Evolutionary conservation across 805 yeast genomes (phyloP).

Genomic region (Saccharomyces eubayanus): DNA sequence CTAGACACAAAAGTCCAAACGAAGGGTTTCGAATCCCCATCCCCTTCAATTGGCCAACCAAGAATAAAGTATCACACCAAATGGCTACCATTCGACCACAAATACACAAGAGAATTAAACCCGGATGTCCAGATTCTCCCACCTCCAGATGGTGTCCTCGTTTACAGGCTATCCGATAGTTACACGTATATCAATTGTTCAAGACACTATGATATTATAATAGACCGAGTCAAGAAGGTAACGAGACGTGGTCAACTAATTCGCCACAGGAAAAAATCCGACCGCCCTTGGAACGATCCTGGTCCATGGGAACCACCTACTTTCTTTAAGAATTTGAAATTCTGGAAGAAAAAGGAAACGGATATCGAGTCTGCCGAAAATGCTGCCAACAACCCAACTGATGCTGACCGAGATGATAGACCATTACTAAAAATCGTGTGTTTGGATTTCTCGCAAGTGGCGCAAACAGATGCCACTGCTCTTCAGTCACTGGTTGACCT

Average conservation of each 20-base stretch:
- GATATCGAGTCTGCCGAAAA: constrained; percentile 10
- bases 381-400: neutral
- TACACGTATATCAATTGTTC: constrained; percentile 79
- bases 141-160: constrained; percentile 88
- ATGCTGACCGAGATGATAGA: constrained; percentile 37
- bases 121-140: constrained; percentile 49
- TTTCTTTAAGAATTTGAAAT: constrained; percentile 15
- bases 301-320: constrained; percentile 44
- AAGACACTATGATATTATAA: constrained; percentile 56
- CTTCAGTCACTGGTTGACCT: constrained; percentile 71
- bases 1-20: neutral
- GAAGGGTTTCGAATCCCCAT: neutral
- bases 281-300: constrained; percentile 87
- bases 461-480: constrained; percentile 71
- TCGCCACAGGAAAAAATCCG: constrained; percentile 31
- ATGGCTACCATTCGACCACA: constrained; percentile 56
- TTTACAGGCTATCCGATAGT: constrained; percentile 73
- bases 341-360: constrained; percentile 17
- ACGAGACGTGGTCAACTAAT: constrained; percentile 55
- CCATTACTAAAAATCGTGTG: constrained; percentile 67
- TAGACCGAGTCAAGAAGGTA: constrained; percentile 52
- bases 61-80: constrained; percentile 42
- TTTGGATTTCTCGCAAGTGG: constrained; percentile 71
- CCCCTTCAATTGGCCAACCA: neutral
- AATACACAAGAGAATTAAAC: constrained; percentile 40